Conservation (phyloP, 768 basidiomycete species). For the Amanita subjunquillea region DNA sequence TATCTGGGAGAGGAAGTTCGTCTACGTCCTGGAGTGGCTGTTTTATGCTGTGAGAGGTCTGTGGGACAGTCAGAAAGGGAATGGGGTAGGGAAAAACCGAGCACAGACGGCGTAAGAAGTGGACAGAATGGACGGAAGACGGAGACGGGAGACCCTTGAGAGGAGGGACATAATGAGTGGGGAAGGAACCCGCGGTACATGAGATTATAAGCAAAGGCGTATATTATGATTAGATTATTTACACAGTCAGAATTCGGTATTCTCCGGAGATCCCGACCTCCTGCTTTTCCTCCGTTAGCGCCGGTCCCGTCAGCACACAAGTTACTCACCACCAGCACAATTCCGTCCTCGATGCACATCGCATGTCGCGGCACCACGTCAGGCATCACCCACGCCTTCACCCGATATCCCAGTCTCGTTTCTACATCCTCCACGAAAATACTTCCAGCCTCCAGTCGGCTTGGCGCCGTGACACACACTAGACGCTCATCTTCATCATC, state of each 20-base stretch:
- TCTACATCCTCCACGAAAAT: constrained; percentile 30
- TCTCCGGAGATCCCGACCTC: background rate
- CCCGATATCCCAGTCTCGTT: constrained; percentile 38
- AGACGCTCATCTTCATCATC: constrained; percentile 5
- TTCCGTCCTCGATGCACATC: constrained; percentile 48
- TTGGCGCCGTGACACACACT: constrained; percentile 13
- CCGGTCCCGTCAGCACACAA: background rate
- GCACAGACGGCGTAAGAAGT: constrained; percentile 8
- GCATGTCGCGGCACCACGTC: constrained; percentile 15
- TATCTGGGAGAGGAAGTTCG: constrained; percentile 34
- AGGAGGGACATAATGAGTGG: constrained; percentile 11
- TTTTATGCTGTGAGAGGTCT: constrained; percentile 34
- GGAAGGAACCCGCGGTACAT: constrained; percentile 12
- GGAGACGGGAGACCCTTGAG: constrained; percentile 6
- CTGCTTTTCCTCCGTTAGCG: background rate
- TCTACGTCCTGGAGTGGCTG: constrained; percentile 25
- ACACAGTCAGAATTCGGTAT: background rate
- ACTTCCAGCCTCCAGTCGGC: constrained; percentile 14
- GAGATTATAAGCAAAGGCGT: constrained; percentile 21
- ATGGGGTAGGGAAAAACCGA: constrained; percentile 27
- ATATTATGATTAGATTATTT: constrained; percentile 6
- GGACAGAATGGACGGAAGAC: constrained; percentile 7
- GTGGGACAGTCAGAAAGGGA: constrained; percentile 1
- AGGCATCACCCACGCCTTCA: constrained; percentile 18
- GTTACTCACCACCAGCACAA: constrained; percentile 37